Base-by-base conservation (phyloP, 2,329 filamentous ascomycete genomes). In the Colletotrichum tropicicola region DNA sequence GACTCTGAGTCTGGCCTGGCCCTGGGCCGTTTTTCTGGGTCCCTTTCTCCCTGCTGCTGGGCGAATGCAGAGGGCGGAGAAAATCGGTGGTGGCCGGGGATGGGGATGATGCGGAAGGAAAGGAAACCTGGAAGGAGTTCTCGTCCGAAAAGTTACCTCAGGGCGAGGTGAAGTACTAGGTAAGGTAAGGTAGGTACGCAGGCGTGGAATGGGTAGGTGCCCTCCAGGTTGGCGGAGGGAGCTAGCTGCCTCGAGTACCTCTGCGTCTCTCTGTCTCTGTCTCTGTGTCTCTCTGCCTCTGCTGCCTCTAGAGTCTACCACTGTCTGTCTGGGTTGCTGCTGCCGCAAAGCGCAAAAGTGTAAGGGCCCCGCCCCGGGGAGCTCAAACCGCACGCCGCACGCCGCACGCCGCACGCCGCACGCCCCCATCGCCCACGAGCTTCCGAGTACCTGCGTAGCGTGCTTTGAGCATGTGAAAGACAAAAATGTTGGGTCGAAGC, bases 401-500 rank as follows among this genome's bases (percentile, higher is more conserved):
- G 28, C 35, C 21, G 23, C 54, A 35, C 13, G 32, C 13, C 32
- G n/a, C 12, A 15, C n/a, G n/a, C n/a, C n/a, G n/a, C n/a, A n/a
- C n/a, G n/a, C 47, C 44, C 30, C 28, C 27, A 10, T 45, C 19
- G 48, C 39, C 25, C 41, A 41, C 32, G 17, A 56, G 52, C 43
- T 28, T 54, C 35, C n/a, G n/a, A n/a, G n/a, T n/a, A n/a, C 4
- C 19, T 13, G 35, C 17, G 27, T 45, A 56, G 53, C 32, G 55
- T 35, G 32, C 43, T 49, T 28, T n/a, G 28, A 39, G 49, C 61
- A 65, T 65, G 61, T 65, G 61, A 65, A 65, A 65, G 61, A 61
- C 43, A 39, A 49, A 49, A 65, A 65, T 65, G 61, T 65, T 65
- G 61, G 61, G 61, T 65, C 61, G 61, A n/a, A 55, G 61, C 61